Base-by-base conservation (phyloP, 495 filamentous ascomycete species). In the Entonaema liquescens region DNA sequence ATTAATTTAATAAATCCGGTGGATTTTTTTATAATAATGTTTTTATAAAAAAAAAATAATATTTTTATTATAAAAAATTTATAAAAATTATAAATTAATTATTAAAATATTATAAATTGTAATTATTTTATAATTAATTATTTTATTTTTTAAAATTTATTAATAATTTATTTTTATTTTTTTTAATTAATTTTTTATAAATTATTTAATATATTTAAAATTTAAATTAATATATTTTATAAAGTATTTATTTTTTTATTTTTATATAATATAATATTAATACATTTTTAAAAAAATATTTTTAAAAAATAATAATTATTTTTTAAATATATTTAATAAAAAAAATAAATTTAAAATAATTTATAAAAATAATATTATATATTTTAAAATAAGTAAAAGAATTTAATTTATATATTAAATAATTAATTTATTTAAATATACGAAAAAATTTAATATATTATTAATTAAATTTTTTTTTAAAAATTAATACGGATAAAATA, bases 201-300 rank as follows among this genome's bases (percentile, higher is more conserved):
- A 26, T 13, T 29, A 59, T 38, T 55, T 55, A 33, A 33, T 33
- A 55, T 55, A 55, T 55, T 55, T 35, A 2, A 2, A 2, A 31
- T 21, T 35, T 33, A 55, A 33, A 28, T 9, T 9, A 12, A 33
- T 17, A 33, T 55, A 55, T 55, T 55, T 35, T 5, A 55, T 35
- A n/a, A 55, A 35, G 19, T n/a, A 33, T 55, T 55, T 33, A 25
- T 55, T 55, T 17, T 17, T 31, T 55, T 55, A 33, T 31, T 55
- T 33, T 17, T 35, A 19, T 12, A 33, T 55, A 55, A 55, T 33
- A 31, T 17, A 1, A 33, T 55, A 31, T 17, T 55, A 5, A 19
- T 33, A 55, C 5, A 9, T 6, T 55, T 55, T n/a, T 6, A 35
- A 33, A 17, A 33, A 17, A 33, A 55, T 19, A 17, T 55, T 19